Evolutionary conservation across 306 rosid species (phyloP).

Genomic region (Sesbania bispinosa): DNA sequence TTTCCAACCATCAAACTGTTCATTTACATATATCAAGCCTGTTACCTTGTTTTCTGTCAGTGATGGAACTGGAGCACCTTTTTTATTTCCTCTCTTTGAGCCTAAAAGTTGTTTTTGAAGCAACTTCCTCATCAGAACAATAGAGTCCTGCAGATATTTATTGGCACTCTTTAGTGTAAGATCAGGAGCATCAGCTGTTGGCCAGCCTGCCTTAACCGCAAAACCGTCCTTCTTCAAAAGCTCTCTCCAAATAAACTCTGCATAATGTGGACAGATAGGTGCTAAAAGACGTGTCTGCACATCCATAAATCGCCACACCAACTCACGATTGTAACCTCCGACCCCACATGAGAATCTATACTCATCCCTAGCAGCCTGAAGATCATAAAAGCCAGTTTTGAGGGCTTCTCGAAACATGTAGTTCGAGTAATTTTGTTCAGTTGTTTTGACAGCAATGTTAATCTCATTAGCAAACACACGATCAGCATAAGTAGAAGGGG

Average conservation of each 20-base stretch:
- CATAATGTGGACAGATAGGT: slow-evolving; percentile 94
- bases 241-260: slow-evolving; percentile 81
- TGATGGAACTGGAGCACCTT: slow-evolving; percentile 47
- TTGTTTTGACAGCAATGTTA: slow-evolving; percentile 68
- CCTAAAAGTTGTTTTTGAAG: slow-evolving; percentile 81
- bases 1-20: slow-evolving; percentile 83
- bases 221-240: slow-evolving; percentile 79
- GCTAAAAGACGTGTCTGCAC: slow-evolving; percentile 85
- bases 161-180: slow-evolving; percentile 71
- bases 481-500: slow-evolving; percentile 78
- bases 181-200: slow-evolving; percentile 69
- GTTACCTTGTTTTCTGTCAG: slow-evolving; percentile 43
- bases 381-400: slow-evolving; percentile 86
- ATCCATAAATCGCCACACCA: slow-evolving; percentile 80
- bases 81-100: slow-evolving; percentile 62
- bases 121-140: slow-evolving; percentile 77
- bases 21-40: slow-evolving; percentile 74
- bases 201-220: slow-evolving; percentile 87
- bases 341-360: slow-evolving; percentile 80
- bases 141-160: slow-evolving; percentile 80
- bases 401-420: slow-evolving; percentile 90
- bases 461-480: slow-evolving; percentile 78
- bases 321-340: slow-evolving; percentile 67
- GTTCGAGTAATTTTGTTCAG: slow-evolving; percentile 69
- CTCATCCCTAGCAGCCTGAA: slow-evolving; percentile 89